phyloP scores from a whole-genome alignment of 805 yeast species.

The Metschnikowia matae region DNA sequence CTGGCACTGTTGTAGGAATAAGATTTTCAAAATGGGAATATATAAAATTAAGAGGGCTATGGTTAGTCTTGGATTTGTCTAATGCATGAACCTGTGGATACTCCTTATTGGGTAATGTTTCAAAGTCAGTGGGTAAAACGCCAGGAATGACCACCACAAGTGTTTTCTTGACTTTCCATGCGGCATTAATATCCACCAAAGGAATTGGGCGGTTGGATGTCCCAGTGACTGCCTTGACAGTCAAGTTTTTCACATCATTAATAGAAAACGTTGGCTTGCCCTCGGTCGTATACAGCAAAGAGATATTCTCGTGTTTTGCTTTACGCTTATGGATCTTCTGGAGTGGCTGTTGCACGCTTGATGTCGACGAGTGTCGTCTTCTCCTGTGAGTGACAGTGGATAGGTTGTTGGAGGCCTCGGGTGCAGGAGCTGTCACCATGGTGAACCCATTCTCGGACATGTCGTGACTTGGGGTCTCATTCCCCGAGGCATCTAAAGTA shows the following conservation, averaged over 20 bases:
- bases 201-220: not conserved
- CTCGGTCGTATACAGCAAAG: slow-evolving; percentile 1
- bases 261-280: slow-evolving; percentile 2
- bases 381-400: slow-evolving; percentile 21
- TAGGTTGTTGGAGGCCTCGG: not conserved
- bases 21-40: slow-evolving; percentile 36
- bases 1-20: slow-evolving; percentile 61
- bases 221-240: slow-evolving; percentile 3
- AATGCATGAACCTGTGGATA: slow-evolving; percentile 1
- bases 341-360: slow-evolving; percentile 20
- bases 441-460: not conserved
- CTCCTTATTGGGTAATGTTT: slow-evolving; percentile 6
- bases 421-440: not conserved
- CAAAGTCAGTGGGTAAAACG: slow-evolving; percentile 43
- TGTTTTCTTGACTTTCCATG: slow-evolving; percentile 32
- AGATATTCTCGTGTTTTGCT: slow-evolving; percentile 24
- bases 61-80: not conserved
- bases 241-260: slow-evolving; percentile 8
- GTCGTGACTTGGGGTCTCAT: not conserved
- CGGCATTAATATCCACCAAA: slow-evolving; percentile 7
- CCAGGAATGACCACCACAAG: slow-evolving; percentile 67
- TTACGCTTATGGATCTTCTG: slow-evolving; percentile 27
- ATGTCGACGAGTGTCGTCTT: slow-evolving; percentile 39
- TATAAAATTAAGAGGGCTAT: slow-evolving; percentile 30
- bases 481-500: not conserved